These are phyloP conservation scores for Nymphaea colorata DNA, from an alignment of 164 flowering plant genomes.

Conservation along the genomic window DNA sequence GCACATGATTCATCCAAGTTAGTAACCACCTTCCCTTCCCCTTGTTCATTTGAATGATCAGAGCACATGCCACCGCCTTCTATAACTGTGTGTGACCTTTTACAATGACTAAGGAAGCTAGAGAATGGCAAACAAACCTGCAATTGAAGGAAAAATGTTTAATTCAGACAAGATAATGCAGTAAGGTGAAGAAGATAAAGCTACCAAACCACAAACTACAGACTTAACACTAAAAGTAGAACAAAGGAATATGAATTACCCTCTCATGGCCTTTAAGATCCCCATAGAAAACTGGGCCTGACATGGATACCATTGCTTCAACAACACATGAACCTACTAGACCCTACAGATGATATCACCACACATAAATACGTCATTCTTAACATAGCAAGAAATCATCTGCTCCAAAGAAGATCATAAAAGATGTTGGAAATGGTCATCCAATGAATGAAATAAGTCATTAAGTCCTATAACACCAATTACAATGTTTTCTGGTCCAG, in stretches of 20 bases:
- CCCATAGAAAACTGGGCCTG: constrained; percentile 78
- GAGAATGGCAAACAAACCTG: constrained; percentile 75
- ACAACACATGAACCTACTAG: constrained; percentile 57
- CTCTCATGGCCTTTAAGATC: constrained; percentile 87
- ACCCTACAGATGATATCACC: constrained; percentile 25
- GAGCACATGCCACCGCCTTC: not conserved
- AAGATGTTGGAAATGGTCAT: no score
- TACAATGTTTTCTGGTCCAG: no score
- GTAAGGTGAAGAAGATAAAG: not conserved
- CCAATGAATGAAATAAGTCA: no score
- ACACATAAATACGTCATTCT: no score
- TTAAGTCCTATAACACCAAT: no score
- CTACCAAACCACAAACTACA: not conserved
- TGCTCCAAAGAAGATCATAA: no score
- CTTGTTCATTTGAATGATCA: constrained; percentile 3
- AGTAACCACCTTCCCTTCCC: constrained; percentile 8
- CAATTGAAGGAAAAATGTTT: not conserved
- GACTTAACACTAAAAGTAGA: not conserved
- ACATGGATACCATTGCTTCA: constrained; percentile 79
- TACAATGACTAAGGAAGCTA: constrained; percentile 53
- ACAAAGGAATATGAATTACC: constrained; percentile 24
- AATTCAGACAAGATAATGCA: not conserved
- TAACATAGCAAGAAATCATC: no score
- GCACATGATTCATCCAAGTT: constrained; percentile 10
- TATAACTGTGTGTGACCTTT: constrained; percentile 7